These are phyloP conservation scores for Puya raimondii DNA, from an alignment of 176 grass and related monocot species.

Conservation along the genomic window DNA sequence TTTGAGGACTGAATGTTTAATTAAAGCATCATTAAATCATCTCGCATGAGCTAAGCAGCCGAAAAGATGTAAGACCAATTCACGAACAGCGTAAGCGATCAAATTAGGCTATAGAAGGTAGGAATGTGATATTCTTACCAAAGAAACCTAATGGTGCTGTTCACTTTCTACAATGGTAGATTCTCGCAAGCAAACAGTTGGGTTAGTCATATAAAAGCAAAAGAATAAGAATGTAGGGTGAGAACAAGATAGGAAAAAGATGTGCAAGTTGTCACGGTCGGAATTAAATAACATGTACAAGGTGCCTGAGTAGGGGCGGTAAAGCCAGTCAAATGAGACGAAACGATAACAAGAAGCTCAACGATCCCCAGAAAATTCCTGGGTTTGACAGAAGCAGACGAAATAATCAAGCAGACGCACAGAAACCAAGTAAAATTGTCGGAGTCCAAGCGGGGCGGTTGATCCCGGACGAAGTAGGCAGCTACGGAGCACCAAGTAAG, in stretches of 20 bases:
- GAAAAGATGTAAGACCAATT: neutral
- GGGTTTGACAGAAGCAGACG: no score
- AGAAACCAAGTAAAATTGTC: neutral
- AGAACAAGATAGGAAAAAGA: neutral
- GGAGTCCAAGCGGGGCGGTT: neutral
- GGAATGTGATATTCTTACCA: neutral
- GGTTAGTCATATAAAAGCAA: neutral
- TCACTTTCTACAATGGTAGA: neutral
- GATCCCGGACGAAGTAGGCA: neutral
- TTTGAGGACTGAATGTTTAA: neutral
- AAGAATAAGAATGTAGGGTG: neutral
- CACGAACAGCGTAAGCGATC: neutral
- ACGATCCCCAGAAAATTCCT: no score
- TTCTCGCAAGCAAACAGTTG: neutral
- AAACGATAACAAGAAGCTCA: no score
- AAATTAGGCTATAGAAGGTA: neutral
- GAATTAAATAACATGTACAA: no score
- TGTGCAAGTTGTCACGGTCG: no score
- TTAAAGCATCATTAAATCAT: neutral
- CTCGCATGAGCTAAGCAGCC: neutral
- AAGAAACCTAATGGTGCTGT: neutral
- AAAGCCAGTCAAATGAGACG: no score
- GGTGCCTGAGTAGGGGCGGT: no score
- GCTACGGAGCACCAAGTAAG: constrained; percentile 3
- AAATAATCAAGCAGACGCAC: no score